Base-by-base conservation (phyloP, 1,284 basidiomycete genomes). In the Tremellales sp. region DNA sequence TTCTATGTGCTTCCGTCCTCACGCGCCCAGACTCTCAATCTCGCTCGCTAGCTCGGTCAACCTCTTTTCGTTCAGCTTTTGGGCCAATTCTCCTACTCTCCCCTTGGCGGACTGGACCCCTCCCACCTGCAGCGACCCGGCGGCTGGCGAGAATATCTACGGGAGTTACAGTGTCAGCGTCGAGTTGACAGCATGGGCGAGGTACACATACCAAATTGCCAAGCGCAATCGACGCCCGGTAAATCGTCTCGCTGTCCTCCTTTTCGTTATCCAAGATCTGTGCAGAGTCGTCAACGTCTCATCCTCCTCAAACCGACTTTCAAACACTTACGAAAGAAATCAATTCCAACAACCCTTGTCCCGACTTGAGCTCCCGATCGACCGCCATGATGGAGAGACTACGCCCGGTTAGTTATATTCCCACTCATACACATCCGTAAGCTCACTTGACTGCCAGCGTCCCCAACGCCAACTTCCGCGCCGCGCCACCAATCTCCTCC, bases 181-280 rank as follows among this genome's bases (percentile, higher is more conserved):
- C 26, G 13, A 5, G 29, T 33, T 8, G 27, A 35, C 4, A 27
- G 28, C 13, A 12, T 18, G 26, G n/a, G n/a, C 12, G 24, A 25
- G 29, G 21, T 5, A 18, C 8, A 75, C 82, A 63, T 51, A 90
- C 87, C 38, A 87, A 70, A 67, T 98, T 97, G 26, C 94, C 94
- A 3, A 97, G 75, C 0, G 86, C 92, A 13, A 95, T 86, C 6
- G 88, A 72, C 1, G 85, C 77, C 24, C 94, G 83, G 68, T 97
- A 97, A 12, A 81, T 78, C 2, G 86, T 82, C 65, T 98, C 94
- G 18, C 81, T 76, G 51, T 98, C 94, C 14, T 74, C 73, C 34
- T 70, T 79, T 69, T 93, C 88, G 35, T 77, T 75, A 48, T 78
- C 71, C 18, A 91, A 70, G 13, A 87, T 75, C 82, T 85, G 58